Percentiles rank a stretch among this genome's conserved stretches.
Evolutionary conservation across 2,329 filamentous ascomycete species (phyloP).

Genomic region (Colletotrichum incanum): DNA sequence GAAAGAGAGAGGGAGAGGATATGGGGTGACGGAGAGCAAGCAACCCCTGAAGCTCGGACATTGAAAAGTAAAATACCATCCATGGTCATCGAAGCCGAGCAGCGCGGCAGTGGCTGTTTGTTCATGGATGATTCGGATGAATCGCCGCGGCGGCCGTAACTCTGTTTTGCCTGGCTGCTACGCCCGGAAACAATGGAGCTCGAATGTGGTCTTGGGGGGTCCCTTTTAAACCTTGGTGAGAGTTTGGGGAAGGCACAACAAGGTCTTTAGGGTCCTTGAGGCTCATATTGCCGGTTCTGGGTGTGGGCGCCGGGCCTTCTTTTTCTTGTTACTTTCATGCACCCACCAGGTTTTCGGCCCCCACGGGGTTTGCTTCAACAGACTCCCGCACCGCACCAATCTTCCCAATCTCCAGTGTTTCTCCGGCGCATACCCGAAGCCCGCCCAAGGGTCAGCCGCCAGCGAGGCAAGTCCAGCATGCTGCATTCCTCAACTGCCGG

Average conservation of each 20-base stretch:
- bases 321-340: background rate
- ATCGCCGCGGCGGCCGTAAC: background rate
- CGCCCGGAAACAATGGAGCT: background rate
- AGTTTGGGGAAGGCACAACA: background rate
- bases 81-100: background rate
- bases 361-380: background rate
- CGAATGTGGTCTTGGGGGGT: background rate
- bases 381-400: background rate
- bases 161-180: background rate
- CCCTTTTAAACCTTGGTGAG: background rate
- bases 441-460: background rate
- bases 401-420: background rate
- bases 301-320: background rate
- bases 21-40: background rate
- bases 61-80: background rate
- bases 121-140: background rate
- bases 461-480: background rate
- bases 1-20: background rate
- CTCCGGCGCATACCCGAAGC: background rate
- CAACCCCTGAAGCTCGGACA: background rate
- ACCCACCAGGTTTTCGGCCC: background rate
- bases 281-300: background rate
- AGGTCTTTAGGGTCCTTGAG: background rate
- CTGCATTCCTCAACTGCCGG: slow-evolving; percentile 4
- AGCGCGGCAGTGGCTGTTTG: background rate